Percentiles rank a stretch among this genome's conserved stretches.
These are phyloP conservation scores for Fusarium xylarioides DNA, from an alignment of 2,329 filamentous ascomycete species.

Conservation along the genomic window DNA sequence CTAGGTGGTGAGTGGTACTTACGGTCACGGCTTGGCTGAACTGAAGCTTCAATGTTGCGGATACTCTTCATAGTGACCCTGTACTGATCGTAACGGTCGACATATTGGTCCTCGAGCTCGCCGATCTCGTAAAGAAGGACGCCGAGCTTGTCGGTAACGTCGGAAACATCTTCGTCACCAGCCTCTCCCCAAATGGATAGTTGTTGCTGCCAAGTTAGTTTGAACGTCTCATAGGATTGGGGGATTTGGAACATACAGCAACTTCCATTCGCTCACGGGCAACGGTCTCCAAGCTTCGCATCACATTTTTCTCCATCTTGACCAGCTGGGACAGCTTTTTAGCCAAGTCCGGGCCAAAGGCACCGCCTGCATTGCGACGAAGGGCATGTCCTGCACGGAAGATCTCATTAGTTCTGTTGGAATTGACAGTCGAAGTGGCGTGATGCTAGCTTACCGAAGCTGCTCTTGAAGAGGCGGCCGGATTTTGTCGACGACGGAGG, in stretches of 20 bases:
- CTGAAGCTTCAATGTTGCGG: conserved; percentile 97
- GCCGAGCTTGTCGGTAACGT: conserved; percentile 98
- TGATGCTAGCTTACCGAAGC: conserved; percentile 73
- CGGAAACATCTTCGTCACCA: conserved; percentile 96
- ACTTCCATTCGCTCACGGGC: conserved; percentile 98
- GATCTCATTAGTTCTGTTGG: conserved; percentile 9
- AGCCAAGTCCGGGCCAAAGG: conserved; percentile 85
- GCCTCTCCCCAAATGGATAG: conserved; percentile 96
- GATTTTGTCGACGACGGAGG: conserved; percentile 91
- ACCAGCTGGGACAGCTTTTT: conserved; percentile 98
- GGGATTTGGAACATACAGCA: conserved; percentile 71
- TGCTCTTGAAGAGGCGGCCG: conserved; percentile 84
- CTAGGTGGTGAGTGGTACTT: conserved; percentile 49
- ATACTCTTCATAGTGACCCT: conserved; percentile 99
- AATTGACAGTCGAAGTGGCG: neutral
- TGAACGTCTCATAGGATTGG: neutral
- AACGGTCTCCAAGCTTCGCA: conserved; percentile 96
- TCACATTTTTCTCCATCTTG: conserved; percentile 99
- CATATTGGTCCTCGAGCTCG: conserved; percentile 97
- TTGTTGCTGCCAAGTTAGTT: conserved; percentile 78
- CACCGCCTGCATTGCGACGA: conserved; percentile 77
- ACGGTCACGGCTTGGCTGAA: conserved; percentile 98
- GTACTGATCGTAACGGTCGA: conserved; percentile 99
- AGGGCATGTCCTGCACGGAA: conserved; percentile 67
- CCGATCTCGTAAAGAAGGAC: conserved; percentile 98